Conservation (phyloP, 2,329 filamentous ascomycete species). For the Exophiala calicioides region DNA sequence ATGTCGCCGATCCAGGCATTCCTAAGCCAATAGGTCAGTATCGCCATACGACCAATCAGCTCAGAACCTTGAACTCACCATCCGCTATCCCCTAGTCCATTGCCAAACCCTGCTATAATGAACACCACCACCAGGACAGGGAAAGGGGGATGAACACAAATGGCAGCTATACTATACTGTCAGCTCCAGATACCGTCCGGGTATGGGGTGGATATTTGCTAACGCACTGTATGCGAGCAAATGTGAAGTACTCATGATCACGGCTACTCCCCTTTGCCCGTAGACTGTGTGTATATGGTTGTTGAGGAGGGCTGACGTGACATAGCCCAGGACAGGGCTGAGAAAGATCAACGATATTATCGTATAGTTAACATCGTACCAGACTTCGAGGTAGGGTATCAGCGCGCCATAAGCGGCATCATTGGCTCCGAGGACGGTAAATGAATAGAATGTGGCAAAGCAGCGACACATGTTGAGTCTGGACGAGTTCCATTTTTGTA, state of each 20-base stretch:
- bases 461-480: slow-evolving; percentile 60
- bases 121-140: slow-evolving; percentile 66
- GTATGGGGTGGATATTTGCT: neutral
- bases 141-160: slow-evolving; percentile 69
- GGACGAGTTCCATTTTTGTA: slow-evolving; percentile 66
- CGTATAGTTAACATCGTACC: slow-evolving; percentile 47
- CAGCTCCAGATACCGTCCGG: neutral
- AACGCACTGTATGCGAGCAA: slow-evolving; percentile 58
- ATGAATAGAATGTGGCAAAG: slow-evolving; percentile 60
- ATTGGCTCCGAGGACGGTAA: slow-evolving; percentile 58
- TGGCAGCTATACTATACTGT: slow-evolving; percentile 45
- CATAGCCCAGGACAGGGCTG: slow-evolving; percentile 50
- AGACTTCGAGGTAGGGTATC: slow-evolving; percentile 42
- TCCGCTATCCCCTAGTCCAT: slow-evolving; percentile 64
- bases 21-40: slow-evolving; percentile 44
- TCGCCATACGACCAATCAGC: slow-evolving; percentile 38
- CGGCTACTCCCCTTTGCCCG: slow-evolving; percentile 71
- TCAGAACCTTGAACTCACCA: slow-evolving; percentile 49
- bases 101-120: slow-evolving; percentile 69
- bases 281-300: slow-evolving; percentile 44
- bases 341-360: slow-evolving; percentile 53
- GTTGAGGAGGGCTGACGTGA: slow-evolving; percentile 46
- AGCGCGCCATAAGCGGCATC: slow-evolving; percentile 58
- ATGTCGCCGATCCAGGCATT: slow-evolving; percentile 70
- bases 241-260: slow-evolving; percentile 64